These are phyloP conservation scores for Scleroderma citrinum DNA, from an alignment of 768 basidiomycete species.

Conservation along the genomic window DNA sequence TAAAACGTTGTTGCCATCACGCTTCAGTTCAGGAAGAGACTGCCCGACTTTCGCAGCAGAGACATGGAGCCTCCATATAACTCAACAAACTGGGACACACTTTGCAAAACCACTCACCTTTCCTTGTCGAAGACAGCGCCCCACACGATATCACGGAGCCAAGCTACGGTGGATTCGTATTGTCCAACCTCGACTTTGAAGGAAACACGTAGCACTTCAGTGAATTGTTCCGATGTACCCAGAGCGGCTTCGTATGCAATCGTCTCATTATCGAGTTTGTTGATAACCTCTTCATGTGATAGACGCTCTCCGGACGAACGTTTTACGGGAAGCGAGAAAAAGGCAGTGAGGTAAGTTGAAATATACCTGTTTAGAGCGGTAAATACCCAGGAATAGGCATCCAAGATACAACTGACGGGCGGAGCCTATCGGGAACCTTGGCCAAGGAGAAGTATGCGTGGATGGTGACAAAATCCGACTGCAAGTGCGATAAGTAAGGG, in stretches of 20 bases:
- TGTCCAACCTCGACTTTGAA: constrained; percentile 80
- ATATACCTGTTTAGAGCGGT: constrained; percentile 50
- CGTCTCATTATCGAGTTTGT: constrained; percentile 85
- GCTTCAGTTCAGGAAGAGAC: constrained; percentile 84
- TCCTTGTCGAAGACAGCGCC: constrained; percentile 73
- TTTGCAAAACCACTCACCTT: constrained; percentile 40
- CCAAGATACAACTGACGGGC: constrained; percentile 40
- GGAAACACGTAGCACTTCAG: constrained; percentile 66
- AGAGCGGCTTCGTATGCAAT: constrained; percentile 76
- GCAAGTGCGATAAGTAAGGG: neutral
- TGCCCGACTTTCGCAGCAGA: constrained; percentile 86
- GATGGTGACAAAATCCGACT: constrained; percentile 92
- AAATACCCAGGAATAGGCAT: neutral
- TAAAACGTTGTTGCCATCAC: constrained; percentile 79
- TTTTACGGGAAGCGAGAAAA: constrained; percentile 85
- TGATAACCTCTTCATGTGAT: constrained; percentile 84
- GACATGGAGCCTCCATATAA: constrained; percentile 60
- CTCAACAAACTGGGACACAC: constrained; percentile 1
- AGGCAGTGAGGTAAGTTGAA: constrained; percentile 69
- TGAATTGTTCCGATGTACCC: constrained; percentile 59
- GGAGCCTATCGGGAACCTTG: constrained; percentile 64
- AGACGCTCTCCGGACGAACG: constrained; percentile 64
- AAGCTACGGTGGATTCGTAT: constrained; percentile 78
- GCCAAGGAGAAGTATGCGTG: constrained; percentile 74
- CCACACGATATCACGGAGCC: constrained; percentile 81